Evolutionary conservation across 2,329 filamentous ascomycete species (phyloP), one percentile per base, ranked within the genome.

Genomic region (Stachybotrys chlorohalonatus): DNA sequence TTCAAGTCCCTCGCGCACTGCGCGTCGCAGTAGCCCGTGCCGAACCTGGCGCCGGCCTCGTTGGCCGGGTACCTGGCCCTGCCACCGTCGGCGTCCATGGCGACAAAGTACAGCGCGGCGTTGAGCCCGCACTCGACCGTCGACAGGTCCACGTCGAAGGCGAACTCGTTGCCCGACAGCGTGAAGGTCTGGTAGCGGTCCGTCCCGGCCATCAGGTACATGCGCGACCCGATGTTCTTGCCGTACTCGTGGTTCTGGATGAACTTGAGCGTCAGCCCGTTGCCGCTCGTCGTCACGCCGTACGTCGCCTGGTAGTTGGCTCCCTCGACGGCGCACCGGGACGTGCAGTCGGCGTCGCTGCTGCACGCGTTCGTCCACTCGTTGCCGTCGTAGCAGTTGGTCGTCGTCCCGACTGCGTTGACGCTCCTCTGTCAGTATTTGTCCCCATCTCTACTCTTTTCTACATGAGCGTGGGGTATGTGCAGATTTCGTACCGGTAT

Each of bases 101-200:
- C 69, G 49, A 67, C 68, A 15, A 86, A 77, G 71, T 86, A 85
- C 46, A 86, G 67, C 31, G 83, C 82, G 55, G 82, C 83, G 66
- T 87, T 86, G 61, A 86, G 70, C 55, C 84, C 84, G 61, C 84
- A 87, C 30, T 80, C 79, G 31, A 86, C 73, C 58, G 78, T 75
- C 36, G 82, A 84, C 45, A 83, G 76, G 62, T 86, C 83, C 7
- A 85, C 82, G 53, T 85, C 82, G 56, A 86, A 85, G 24, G 79
- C 79, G 65, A 87, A 79, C 65, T 87, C 83, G 60, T 79, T 70
- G 66, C 80, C 80, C 50, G 78, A 74, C 53, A 85, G 71, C 58
- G 82, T 74, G 67, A 85, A 77, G 62, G 79, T 73, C 68, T 84
- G 69, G 65, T 86, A 86, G 72, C 71, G 50, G 32, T 45, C 36